Evolutionary conservation across 306 rosid species (phyloP), one percentile per base, ranked within the genome.

Genomic region (Cicer cuneatum): DNA sequence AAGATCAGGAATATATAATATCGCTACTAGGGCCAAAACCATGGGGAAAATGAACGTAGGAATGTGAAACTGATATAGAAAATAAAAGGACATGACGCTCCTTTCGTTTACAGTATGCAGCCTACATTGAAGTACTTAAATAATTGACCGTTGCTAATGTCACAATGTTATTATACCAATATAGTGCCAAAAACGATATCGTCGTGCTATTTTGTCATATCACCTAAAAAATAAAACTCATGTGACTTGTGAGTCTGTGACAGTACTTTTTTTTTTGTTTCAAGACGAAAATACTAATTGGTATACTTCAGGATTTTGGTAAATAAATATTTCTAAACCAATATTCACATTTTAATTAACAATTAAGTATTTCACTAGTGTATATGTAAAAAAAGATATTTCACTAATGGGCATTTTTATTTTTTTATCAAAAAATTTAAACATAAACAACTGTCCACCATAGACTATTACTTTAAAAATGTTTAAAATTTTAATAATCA

Each of bases 41-140:
- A 56, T 62, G 57, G 77, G 86, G 73, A 29, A 81, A 52, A 63
- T 54, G 56, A 65, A 35, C 54, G 66, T 15, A 29, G 35, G 35
- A 1, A 11, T 1, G 48, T 24, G 33, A 24, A 24, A 24, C 0
- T 24, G 33, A 29, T 29, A 29, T 29, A 15, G 7, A 62, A n/a
- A 62, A 14, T 8, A 60, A 33, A 9, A 10, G 6, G 38, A 65
- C 16, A 65, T 43, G 14, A 10, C 5, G 2, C 10, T 65, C 18
- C 38, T 18, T 16, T 42, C 53, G 7, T 19, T 6, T 12, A 29
- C 66, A 43, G 37, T 10, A 40, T 42, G n/a, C 0, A 5, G 16
- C 12, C 7, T 39, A 15, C 33, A 64, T 40, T 11, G n/a, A 51
- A 64, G 73, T 19, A 52, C 47, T 24, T 52, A 6, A 46, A 59